phyloP scores from a whole-genome alignment of 139 green algal genomes.

The Tetradesmus lagerheimii region DNA sequence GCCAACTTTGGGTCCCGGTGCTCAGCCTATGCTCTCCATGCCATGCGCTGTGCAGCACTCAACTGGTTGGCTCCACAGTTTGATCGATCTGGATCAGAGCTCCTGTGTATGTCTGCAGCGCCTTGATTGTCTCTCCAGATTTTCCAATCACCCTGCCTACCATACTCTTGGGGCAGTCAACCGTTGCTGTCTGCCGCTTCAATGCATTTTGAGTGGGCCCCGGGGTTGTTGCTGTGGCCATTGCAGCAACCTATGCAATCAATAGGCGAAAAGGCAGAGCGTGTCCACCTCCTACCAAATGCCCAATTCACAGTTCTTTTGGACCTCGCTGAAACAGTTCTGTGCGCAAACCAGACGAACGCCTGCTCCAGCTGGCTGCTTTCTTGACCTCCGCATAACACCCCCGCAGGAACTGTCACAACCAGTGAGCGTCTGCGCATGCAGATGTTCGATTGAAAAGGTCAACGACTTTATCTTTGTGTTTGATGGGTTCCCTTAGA shows the following conservation, averaged over 20 bases:
- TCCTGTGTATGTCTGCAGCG: conserved; percentile 87
- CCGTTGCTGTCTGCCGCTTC: conserved; percentile 50
- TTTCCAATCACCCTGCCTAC: conserved; percentile 93
- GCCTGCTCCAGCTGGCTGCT: no score
- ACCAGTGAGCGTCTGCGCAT: no score
- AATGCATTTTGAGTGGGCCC: conserved; percentile 1
- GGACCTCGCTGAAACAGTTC: neutral
- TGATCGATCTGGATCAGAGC: conserved; percentile 80
- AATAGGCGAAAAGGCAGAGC: neutral
- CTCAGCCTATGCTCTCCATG: neutral
- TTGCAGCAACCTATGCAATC: neutral
- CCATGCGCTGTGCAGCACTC: neutral
- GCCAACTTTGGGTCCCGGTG: neutral
- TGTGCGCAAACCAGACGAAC: neutral
- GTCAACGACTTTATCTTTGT: no score
- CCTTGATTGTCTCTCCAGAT: conserved; percentile 91
- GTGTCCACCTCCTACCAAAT: neutral
- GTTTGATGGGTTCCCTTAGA: no score
- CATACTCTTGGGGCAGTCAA: conserved; percentile 88
- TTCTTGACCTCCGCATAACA: neutral
- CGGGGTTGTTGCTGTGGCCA: neutral
- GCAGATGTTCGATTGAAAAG: no score
- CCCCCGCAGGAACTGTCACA: neutral
- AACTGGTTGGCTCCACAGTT: conserved; percentile 53
- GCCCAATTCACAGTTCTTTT: neutral